Evolutionary conservation across 1,139 yeast species (phyloP).

Genomic region (Saccharomyces hybrid): DNA sequence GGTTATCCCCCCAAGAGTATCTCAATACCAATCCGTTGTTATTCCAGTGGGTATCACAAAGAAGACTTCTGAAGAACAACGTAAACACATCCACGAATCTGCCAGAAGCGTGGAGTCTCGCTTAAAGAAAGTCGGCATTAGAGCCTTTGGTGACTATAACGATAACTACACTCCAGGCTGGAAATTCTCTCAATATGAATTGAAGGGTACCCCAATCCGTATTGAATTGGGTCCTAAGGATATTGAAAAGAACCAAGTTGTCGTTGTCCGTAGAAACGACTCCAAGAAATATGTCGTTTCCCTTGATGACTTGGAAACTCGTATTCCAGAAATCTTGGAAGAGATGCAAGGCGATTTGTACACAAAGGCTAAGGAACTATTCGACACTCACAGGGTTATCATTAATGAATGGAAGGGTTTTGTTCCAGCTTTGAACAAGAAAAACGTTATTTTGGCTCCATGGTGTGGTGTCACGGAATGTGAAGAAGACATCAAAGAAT

Average conservation of each 20-base stretch:
- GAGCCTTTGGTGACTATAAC: constrained; percentile 81
- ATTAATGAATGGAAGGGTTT: constrained; percentile 88
- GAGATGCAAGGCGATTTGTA: constrained; percentile 71
- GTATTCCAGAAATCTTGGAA: constrained; percentile 70
- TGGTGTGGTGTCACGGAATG: constrained; percentile 95
- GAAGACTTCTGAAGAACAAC: constrained; percentile 72
- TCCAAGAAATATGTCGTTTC: constrained; percentile 65
- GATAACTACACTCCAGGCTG: constrained; percentile 96
- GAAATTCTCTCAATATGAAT: constrained; percentile 97
- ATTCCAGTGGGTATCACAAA: constrained; percentile 93
- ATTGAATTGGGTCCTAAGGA: constrained; percentile 96
- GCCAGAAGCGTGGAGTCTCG: constrained; percentile 58
- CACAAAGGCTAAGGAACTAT: constrained; percentile 69
- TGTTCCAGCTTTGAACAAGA: constrained; percentile 84
- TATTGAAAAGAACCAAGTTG: constrained; percentile 66
- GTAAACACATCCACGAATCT: constrained; percentile 59
- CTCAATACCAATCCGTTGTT: constrained; percentile 84
- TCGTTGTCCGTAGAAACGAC: constrained; percentile 90
- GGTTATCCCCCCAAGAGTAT: constrained; percentile 95
- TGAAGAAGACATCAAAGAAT: constrained; percentile 94
- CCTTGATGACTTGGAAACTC: constrained; percentile 56
- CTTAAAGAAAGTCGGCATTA: constrained; percentile 51
- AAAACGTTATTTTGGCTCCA: constrained; percentile 86
- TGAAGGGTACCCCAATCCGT: constrained; percentile 91
- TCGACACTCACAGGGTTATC: constrained; percentile 71